Conservation (phyloP, 1,284 basidiomycete genomes). For the Boletus holoroseus region DNA sequence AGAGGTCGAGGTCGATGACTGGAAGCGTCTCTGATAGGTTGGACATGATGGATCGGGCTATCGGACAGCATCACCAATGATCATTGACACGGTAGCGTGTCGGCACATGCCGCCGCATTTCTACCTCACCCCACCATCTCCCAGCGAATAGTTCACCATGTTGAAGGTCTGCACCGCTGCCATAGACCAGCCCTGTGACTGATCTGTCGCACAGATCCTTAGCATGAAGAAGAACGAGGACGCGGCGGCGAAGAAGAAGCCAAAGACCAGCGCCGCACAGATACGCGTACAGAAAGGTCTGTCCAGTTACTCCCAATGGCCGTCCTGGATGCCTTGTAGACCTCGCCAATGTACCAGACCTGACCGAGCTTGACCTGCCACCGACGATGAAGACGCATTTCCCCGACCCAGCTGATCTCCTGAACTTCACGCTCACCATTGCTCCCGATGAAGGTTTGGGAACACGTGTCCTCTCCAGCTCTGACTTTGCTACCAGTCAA, state of each 20-base stretch:
- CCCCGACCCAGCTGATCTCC: slow-evolving; percentile 85
- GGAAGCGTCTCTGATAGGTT: slow-evolving; percentile 45
- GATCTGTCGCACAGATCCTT: slow-evolving; percentile 68
- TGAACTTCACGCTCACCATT: slow-evolving; percentile 95
- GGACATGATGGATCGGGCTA: slow-evolving; percentile 22
- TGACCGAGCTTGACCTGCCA: slow-evolving; percentile 95
- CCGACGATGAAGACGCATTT: slow-evolving; percentile 95
- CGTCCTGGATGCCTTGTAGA: slow-evolving; percentile 6
- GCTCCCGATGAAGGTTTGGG: slow-evolving; percentile 89
- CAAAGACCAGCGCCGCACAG: slow-evolving; percentile 95
- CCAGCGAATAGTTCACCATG: slow-evolving; percentile 29
- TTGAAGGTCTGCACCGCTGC: slow-evolving; percentile 39
- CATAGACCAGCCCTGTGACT: neutral
- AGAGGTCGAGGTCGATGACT: slow-evolving; percentile 74
- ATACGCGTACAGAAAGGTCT: slow-evolving; percentile 97
- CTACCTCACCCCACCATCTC: slow-evolving; percentile 23
- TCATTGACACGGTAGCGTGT: slow-evolving; percentile 1
- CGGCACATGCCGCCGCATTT: slow-evolving; percentile 29
- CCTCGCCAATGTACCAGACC: slow-evolving; percentile 50
- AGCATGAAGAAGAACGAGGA: slow-evolving; percentile 97
- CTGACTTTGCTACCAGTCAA: slow-evolving; percentile 9
- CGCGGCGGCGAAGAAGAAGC: slow-evolving; percentile 90
- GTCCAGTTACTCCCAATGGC: slow-evolving; percentile 4
- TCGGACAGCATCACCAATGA: neutral
- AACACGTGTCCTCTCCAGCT: neutral